Evolutionary conservation across 805 yeast species (phyloP).

Genomic region (Saccharomycopsis capsularis): DNA sequence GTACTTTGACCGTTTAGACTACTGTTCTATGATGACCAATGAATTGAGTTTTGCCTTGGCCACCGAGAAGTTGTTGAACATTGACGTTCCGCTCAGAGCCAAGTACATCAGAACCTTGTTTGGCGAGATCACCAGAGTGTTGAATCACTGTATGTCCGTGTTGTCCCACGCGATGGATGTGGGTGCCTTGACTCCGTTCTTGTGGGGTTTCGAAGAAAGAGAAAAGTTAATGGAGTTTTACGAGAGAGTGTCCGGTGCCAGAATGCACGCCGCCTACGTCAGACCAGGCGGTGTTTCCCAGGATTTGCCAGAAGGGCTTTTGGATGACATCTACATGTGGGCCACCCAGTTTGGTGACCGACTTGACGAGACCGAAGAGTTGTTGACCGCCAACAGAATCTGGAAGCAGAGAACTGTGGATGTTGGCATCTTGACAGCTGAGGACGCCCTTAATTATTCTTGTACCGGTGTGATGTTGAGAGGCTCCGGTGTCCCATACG

Average conservation of each 20-base stretch:
- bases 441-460: constrained; percentile 76
- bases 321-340: constrained; percentile 93
- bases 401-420: constrained; percentile 84
- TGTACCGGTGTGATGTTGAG: constrained; percentile 85
- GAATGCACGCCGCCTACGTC: constrained; percentile 81
- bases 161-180: constrained; percentile 90
- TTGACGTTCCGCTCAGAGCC: constrained; percentile 80
- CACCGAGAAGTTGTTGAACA: constrained; percentile 74
- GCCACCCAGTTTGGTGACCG: constrained; percentile 93
- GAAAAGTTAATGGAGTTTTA: constrained; percentile 90
- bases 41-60: constrained; percentile 81
- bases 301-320: constrained; percentile 77
- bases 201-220: constrained; percentile 93
- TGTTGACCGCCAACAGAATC: constrained; percentile 83
- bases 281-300: constrained; percentile 92
- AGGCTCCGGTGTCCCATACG: constrained; percentile 86
- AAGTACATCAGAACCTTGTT: constrained; percentile 79
- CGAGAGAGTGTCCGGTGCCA: constrained; percentile 85
- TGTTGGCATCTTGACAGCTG: constrained; percentile 76
- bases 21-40: constrained; percentile 84
- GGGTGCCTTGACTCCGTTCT: constrained; percentile 87
- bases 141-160: constrained; percentile 82
- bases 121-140: constrained; percentile 78
- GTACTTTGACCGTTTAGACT: constrained; percentile 81
- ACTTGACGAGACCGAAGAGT: constrained; percentile 83